These are phyloP conservation scores for Aureobasidium musti DNA, from an alignment of 2,329 filamentous ascomycete genomes.

Conservation along the genomic window DNA sequence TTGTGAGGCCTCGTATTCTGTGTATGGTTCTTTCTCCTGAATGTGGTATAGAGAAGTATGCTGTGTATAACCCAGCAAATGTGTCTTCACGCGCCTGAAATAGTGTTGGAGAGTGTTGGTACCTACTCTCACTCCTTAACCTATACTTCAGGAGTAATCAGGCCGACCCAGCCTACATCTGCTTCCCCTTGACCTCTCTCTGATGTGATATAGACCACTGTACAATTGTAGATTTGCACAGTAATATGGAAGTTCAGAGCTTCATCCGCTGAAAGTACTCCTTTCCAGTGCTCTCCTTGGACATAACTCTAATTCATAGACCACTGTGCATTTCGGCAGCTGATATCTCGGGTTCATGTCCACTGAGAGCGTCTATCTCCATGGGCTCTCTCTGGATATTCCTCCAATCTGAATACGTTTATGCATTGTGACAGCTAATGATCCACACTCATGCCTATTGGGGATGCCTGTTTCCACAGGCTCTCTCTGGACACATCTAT, in stretches of 20 bases:
- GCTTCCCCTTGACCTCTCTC: not conserved
- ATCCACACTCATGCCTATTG: not conserved
- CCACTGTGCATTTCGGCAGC: not conserved
- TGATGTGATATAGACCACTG: too few species aligned
- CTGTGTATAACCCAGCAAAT: not conserved
- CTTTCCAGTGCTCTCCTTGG: not conserved
- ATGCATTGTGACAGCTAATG: not conserved
- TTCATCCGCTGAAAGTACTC: not conserved
- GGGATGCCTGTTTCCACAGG: not conserved
- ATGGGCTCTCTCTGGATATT: not conserved
- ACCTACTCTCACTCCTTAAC: not conserved
- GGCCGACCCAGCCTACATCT: not conserved
- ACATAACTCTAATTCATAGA: not conserved
- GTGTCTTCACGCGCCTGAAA: not conserved
- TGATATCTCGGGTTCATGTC: not conserved
- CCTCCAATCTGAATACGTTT: not conserved
- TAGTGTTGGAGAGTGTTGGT: conserved; percentile 1
- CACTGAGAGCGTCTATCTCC: not conserved
- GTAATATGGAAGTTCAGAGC: not conserved
- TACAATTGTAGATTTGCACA: not conserved
- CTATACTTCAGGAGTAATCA: not conserved
- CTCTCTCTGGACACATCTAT: not conserved
- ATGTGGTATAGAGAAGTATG: not conserved
- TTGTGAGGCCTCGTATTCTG: not conserved
- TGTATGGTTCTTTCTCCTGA: not conserved